Evolutionary conservation across 441 rosid species (phyloP), one percentile per base, ranked within the genome.

Genomic region (Kokia cookei): DNA sequence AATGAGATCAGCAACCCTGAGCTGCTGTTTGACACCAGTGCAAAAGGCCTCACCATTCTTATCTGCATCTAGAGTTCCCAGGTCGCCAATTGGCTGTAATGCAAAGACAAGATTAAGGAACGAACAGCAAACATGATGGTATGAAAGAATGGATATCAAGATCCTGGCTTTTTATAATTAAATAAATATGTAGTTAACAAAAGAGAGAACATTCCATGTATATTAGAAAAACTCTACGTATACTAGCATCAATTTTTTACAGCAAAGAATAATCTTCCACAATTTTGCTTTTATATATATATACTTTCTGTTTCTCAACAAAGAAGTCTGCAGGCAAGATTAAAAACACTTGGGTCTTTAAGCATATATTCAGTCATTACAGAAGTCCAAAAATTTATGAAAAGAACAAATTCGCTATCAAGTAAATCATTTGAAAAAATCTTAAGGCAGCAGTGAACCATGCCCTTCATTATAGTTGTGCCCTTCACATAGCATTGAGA

Each of bases 11-110:
- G 73, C 83, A 65, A 95, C 89, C 76, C 90, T 84, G 74, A 95
- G 89, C 67, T 82, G 83, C 84, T 85, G 79, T 81, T 91, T 93
- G 79, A 79, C 72, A 10, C 90, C 85, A 0, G 91, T 77, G 82
- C 83, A 90, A 81, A 87, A 81, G 17, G 88, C 91, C 64, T 90
- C 93, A 2, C 95, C 94, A 58, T 84, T 89, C 58, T 83, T 77
- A 75, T 87, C 84, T 27, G 76, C 89, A 50, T 86, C 83, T 54
- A 94, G 79, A 86, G 98, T 91, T 91, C 97, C 87, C 97, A 94
- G 96, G 97, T 94, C 94, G 2, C 99, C 97, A 48, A 93, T 79
- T 47, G 87, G 87, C 97, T 92, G 82, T 77, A 63, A 51, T 22
- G 43, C 50, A 50, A 32, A 48, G 3, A 35, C 35, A 29, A 62